Evolutionary conservation across 2,329 filamentous ascomycete genomes (phyloP).

Genomic region (Madurella mycetomatis): DNA sequence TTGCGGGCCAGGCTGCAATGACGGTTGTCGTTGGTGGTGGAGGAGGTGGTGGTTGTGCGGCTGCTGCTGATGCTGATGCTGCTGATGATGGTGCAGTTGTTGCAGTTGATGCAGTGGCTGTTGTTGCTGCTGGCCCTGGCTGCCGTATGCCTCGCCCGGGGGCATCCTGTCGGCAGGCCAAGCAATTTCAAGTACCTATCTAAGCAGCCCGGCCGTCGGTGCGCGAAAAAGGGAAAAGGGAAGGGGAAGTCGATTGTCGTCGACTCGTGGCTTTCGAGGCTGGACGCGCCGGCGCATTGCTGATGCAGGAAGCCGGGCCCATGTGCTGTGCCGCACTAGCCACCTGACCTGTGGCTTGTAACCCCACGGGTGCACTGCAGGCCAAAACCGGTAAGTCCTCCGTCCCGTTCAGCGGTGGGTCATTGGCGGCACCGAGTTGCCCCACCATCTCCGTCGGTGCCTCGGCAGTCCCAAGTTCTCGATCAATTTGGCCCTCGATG

Average conservation of each 20-base stretch:
- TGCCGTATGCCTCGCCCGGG: slow-evolving; percentile 37
- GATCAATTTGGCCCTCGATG: not conserved
- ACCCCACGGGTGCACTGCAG: not conserved
- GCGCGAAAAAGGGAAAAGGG: not conserved
- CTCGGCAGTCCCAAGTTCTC: slow-evolving; percentile 9
- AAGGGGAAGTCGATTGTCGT: slow-evolving; percentile 25
- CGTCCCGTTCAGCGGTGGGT: slow-evolving; percentile 1
- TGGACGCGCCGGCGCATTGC: slow-evolving; percentile 12
- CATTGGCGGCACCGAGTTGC: slow-evolving; percentile 4
- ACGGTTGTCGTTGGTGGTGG: slow-evolving; percentile 19
- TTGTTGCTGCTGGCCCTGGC: slow-evolving; percentile 29
- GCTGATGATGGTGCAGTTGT: slow-evolving; percentile 15
- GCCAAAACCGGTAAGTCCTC: not conserved
- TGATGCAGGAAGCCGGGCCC: slow-evolving; percentile 8
- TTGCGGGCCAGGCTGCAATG: slow-evolving; percentile 5
- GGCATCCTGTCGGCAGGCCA: slow-evolving; percentile 31
- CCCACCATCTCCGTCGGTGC: slow-evolving; percentile 5
- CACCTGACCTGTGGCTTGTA: not conserved
- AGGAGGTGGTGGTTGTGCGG: slow-evolving; percentile 26
- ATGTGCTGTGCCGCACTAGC: slow-evolving; percentile 2
- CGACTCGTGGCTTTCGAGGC: not conserved
- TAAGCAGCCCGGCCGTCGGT: slow-evolving; percentile 2
- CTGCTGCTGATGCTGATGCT: slow-evolving; percentile 27
- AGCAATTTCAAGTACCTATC: slow-evolving; percentile 29
- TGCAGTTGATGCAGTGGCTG: slow-evolving; percentile 8